Evolutionary conservation across 805 yeast species (phyloP).

Genomic region (Ogataea sp.): DNA sequence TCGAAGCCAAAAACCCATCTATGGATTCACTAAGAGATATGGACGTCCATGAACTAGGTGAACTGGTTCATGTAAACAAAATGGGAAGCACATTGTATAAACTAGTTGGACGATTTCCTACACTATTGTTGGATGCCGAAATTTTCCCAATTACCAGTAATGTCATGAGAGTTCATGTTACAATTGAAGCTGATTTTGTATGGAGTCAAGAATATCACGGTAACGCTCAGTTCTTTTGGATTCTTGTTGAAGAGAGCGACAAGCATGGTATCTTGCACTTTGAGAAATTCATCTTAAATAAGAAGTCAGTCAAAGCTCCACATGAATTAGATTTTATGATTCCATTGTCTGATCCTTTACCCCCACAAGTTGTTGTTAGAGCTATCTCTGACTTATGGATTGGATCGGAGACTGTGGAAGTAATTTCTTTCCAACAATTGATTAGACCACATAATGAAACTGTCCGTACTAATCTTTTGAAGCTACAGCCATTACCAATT

Average conservation of each 20-base stretch:
- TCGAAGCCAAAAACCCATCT: slow-evolving; percentile 56
- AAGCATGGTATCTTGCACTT: slow-evolving; percentile 67
- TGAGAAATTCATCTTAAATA: slow-evolving; percentile 68
- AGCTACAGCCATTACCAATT: slow-evolving; percentile 79
- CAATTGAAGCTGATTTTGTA: slow-evolving; percentile 63
- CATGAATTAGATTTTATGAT: slow-evolving; percentile 89
- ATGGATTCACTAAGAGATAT: slow-evolving; percentile 71
- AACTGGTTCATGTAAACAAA: slow-evolving; percentile 72
- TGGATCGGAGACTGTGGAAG: slow-evolving; percentile 69
- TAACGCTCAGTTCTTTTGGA: slow-evolving; percentile 81
- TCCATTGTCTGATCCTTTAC: slow-evolving; percentile 83
- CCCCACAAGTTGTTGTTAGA: slow-evolving; percentile 77
- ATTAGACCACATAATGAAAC: slow-evolving; percentile 86
- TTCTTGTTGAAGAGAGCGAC: slow-evolving; percentile 82
- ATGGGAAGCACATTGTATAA: slow-evolving; percentile 61
- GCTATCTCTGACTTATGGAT: slow-evolving; percentile 84
- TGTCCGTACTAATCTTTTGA: slow-evolving; percentile 68
- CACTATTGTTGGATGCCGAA: slow-evolving; percentile 65
- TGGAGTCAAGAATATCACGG: slow-evolving; percentile 88
- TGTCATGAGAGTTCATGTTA: slow-evolving; percentile 75
- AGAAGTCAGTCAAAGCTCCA: slow-evolving; percentile 39
- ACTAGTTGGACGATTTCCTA: slow-evolving; percentile 67
- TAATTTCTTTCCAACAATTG: slow-evolving; percentile 84
- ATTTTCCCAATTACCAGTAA: slow-evolving; percentile 82
- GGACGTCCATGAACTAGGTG: slow-evolving; percentile 75